Conservation (phyloP, 345 rosid species). For the Aquilaria malaccensis region DNA sequence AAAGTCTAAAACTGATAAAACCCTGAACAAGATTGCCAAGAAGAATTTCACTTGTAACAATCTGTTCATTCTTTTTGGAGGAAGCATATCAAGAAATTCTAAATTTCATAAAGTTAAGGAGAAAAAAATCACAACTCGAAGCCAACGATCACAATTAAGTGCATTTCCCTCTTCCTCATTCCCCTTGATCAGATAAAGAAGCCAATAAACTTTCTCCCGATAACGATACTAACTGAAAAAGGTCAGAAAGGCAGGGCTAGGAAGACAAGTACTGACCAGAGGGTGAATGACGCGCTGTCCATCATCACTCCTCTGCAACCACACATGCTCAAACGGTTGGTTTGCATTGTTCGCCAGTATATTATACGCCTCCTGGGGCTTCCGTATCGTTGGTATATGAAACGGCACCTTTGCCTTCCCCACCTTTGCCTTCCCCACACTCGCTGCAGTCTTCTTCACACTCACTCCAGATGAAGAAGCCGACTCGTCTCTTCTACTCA, state of each 20-base stretch:
- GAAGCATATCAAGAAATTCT: too few species aligned
- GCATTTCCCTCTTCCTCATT: too few species aligned
- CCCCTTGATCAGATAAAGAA: too few species aligned
- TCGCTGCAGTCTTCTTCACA: conserved; percentile 40
- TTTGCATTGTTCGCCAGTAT: conserved; percentile 63
- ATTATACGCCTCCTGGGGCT: conserved; percentile 68
- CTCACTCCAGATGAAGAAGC: conserved; percentile 35
- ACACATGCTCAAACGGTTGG: conserved; percentile 70
- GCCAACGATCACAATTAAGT: too few species aligned
- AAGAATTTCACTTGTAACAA: too few species aligned
- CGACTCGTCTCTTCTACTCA: conserved; percentile 12
- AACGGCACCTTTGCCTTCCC: conserved; percentile 60
- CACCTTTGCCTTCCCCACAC: conserved; percentile 22
- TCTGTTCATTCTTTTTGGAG: too few species aligned
- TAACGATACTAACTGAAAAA: background rate
- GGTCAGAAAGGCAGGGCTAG: background rate
- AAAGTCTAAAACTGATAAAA: too few species aligned
- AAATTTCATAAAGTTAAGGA: too few species aligned
- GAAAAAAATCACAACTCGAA: too few species aligned
- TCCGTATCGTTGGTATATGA: conserved; percentile 59
- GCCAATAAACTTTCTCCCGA: too few species aligned
- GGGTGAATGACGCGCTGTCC: conserved; percentile 61
- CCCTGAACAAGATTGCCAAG: too few species aligned
- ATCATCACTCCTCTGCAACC: conserved; percentile 74
- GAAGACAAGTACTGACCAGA: conserved; percentile 41